Conservation (phyloP, 805 yeast genomes). For the Spathaspora hagerdaliae region DNA sequence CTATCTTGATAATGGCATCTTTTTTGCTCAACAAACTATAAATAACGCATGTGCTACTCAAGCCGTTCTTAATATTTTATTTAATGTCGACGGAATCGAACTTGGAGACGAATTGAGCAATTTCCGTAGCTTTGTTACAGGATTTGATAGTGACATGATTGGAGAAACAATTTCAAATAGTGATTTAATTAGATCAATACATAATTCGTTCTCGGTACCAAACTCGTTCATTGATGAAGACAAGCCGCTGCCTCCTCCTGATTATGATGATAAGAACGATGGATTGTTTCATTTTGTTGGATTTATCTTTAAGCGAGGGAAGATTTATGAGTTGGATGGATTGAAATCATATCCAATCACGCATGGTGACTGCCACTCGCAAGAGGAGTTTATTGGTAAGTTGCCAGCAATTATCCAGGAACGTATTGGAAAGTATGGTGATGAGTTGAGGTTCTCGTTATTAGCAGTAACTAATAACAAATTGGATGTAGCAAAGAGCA, state of each 20-base stretch:
- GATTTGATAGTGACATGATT: constrained; percentile 51
- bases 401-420: constrained; percentile 42
- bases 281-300: constrained; percentile 62
- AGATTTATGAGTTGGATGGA: constrained; percentile 61
- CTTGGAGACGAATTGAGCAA: constrained; percentile 47
- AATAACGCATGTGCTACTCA: constrained; percentile 75
- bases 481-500: constrained; percentile 29
- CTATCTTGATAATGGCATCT: constrained; percentile 35
- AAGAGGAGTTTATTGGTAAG: constrained; percentile 39
- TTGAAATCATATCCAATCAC: constrained; percentile 51
- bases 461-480: constrained; percentile 52
- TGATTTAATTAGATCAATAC: constrained; percentile 51
- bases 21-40: constrained; percentile 61
- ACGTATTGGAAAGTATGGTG: constrained; percentile 44
- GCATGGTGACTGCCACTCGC: constrained; percentile 38
- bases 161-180: constrained; percentile 63
- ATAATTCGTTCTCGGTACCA: constrained; percentile 61
- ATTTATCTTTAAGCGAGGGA: constrained; percentile 41
- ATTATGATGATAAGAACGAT: constrained; percentile 37
- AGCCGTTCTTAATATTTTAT: constrained; percentile 55
- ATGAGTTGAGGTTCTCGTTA: constrained; percentile 55
- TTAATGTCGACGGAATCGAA: constrained; percentile 32
- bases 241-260: constrained; percentile 10
- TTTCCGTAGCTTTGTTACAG: constrained; percentile 46
- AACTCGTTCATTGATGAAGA: constrained; percentile 46